These are phyloP conservation scores for Usnea hakonensis DNA, from an alignment of 495 filamentous ascomycete species.

Conservation along the genomic window DNA sequence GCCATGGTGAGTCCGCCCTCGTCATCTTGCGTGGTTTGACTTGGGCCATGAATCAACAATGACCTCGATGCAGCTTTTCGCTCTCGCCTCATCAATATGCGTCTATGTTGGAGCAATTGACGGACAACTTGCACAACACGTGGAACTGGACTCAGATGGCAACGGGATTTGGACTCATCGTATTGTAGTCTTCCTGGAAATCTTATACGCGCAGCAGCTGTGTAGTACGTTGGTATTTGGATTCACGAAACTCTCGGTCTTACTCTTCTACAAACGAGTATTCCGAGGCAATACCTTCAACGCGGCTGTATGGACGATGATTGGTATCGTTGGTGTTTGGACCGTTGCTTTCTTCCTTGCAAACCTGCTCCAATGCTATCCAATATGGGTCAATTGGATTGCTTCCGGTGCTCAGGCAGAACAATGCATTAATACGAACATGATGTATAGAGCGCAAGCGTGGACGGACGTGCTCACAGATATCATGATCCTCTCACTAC, in stretches of 20 bases:
- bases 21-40: neutral
- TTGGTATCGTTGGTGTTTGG: conserved; percentile 3
- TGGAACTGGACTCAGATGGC: neutral
- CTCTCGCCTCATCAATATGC: neutral
- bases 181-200: neutral
- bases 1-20: neutral
- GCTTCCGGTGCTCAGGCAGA: neutral
- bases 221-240: neutral
- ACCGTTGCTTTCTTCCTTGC: conserved; percentile 9
- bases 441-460: conserved; percentile 9
- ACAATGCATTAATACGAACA: neutral
- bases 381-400: conserved; percentile 3
- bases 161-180: neutral
- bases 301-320: conserved; percentile 7
- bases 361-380: conserved; percentile 9
- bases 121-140: neutral
- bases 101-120: neutral
- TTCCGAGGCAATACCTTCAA: conserved; percentile 1
- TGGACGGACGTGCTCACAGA: conserved; percentile 11
- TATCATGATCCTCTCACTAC: neutral
- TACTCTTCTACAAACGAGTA: conserved; percentile 12
- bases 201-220: neutral
- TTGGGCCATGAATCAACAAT: neutral
- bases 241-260: conserved; percentile 5
- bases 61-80: neutral